Evolutionary conservation across 2,329 filamentous ascomycete species (phyloP), one percentile per base, ranked within the genome.

Genomic region (Aureobasidium sp.): DNA sequence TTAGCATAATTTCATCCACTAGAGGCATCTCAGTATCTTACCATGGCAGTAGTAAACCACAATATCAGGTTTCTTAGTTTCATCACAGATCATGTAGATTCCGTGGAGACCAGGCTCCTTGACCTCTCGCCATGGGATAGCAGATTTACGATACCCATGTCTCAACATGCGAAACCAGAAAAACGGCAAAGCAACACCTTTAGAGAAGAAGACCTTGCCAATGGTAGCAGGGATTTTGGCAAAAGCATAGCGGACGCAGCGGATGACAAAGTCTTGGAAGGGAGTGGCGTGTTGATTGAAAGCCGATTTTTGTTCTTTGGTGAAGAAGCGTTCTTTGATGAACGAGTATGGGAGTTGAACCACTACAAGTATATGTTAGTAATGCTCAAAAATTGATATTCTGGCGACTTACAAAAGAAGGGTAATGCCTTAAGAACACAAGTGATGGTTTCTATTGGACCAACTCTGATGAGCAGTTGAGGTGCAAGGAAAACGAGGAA

Each of bases 11-110:
- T 15, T 21, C 21, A 21, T 21, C 21, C 21, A 21, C 21, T 21
- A 21, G 39, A 21, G 21, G 21, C 5, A 15, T 10, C 5, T 1
- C 21, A 21, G 21, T 21, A 21, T 21, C 21, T 21, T 21, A 21
- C 88, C 90, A 71, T 95, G 90, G 44, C 84, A 83, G 71, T 94
- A 94, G 71, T 91, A 93, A 2, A 95, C 74, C n/a, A 91, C 85
- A 61, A 94, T 77, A 70, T 94, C 90, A 0, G 89, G 87, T 59
- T 82, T 78, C 53, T 78, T 75, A 42, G 79, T 77, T 16, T 82
- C 79, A 67, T 90, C 81, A 48, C 82, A 75, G 45, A 82, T 81
- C 53, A 91, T 83, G 85, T 88, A 93, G 4, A 93, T 74, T 2
- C 90, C 90, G 63, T 79, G 67, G 8, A 71, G 52, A 34, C 66